Evolutionary conservation across 768 basidiomycete species (phyloP), one percentile per base, ranked within the genome.

Genomic region (Suillus luteus): DNA sequence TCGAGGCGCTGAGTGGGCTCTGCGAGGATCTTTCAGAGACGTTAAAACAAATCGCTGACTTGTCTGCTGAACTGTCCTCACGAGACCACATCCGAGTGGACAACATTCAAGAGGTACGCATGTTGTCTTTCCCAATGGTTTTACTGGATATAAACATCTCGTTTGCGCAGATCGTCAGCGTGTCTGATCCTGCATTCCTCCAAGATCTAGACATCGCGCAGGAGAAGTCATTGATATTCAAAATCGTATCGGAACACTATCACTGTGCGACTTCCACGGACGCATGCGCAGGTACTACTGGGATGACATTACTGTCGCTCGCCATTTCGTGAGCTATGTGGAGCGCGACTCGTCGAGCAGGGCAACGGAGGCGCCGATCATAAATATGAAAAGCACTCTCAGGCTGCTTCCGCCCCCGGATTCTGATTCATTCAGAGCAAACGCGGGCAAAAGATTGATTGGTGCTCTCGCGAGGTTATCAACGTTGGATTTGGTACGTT

Each of bases 241-340:
- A n/a, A n/a, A n/a, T n/a, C n/a, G n/a, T n/a, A n/a, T n/a, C n/a
- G n/a, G n/a, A n/a, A n/a, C n/a, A n/a, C n/a, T n/a, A n/a, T n/a
- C n/a, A n/a, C n/a, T n/a, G n/a, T n/a, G n/a, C n/a, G n/a, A n/a
- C n/a, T n/a, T n/a, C n/a, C n/a, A n/a, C n/a, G n/a, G n/a, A n/a
- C n/a, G n/a, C n/a, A n/a, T n/a, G n/a, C n/a, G n/a, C n/a, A n/a
- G 91, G 83, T 62, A 85, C 88, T 17, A 76, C 86, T 58, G 95
- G 96, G 75, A 90, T 94, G 85, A 73, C 91, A 6, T 79, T 95
- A 10, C 80, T 95, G 19, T 80, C 95, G 22, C 77, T 93, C 83
- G 92, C 17, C 95, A 96, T 69, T 70, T 93, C 35, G 81, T 84
- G 15, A 86, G 87, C 71, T 95, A 90, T 74, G 73, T 81, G 44